Evolutionary conservation across 768 basidiomycete genomes (phyloP).

Genomic region (Macrocybe gigantea): DNA sequence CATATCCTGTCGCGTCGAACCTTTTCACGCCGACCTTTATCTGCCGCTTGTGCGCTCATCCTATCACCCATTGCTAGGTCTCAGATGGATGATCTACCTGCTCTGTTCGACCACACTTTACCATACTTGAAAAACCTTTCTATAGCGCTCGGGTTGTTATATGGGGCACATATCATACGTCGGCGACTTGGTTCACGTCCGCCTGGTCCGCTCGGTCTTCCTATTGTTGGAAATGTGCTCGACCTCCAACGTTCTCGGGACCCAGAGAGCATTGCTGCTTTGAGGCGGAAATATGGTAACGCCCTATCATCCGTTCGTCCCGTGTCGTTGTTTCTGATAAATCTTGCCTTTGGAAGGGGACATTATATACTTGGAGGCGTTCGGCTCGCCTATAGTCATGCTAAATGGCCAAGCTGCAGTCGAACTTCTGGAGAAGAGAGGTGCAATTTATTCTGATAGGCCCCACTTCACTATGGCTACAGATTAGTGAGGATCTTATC

Average conservation of each 20-base stretch:
- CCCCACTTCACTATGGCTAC: conserved; percentile 13
- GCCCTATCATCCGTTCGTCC: neutral
- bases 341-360: conserved; percentile 3
- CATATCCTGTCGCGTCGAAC: no score
- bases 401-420: conserved; percentile 11
- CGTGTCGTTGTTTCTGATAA: neutral
- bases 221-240: conserved; percentile 1
- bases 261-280: neutral
- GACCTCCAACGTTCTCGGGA: neutral
- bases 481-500: conserved; percentile 8
- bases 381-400: conserved; percentile 5
- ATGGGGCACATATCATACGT: neutral
- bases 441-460: conserved; percentile 12
- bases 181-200: conserved; percentile 8
- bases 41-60: no score
- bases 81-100: no score
- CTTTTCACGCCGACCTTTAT: no score
- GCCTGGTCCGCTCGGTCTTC: conserved; percentile 1
- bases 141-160: no score
- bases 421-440: conserved; percentile 13
- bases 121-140: no score
- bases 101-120: no score
- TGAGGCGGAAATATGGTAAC: neutral
- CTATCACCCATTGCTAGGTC: no score
- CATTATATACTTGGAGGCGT: conserved; percentile 3